Evolutionary conservation across 2,329 filamentous ascomycete species (phyloP).

Genomic region (Talaromyces sp.): DNA sequence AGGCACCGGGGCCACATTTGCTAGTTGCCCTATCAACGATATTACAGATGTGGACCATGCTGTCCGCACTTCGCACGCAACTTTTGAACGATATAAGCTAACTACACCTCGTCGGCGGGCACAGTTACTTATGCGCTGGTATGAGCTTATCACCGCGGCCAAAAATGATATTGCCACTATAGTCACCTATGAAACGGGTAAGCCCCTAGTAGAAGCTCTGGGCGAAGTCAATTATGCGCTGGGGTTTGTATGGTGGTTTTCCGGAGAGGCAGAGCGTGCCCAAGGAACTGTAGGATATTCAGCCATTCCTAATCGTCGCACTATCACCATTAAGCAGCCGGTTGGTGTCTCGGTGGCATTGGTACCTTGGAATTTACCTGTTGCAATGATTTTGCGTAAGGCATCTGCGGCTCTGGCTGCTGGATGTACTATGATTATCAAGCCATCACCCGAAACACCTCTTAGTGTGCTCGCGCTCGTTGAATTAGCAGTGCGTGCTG

Average conservation of each 20-base stretch:
- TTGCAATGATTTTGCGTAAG: slow-evolving; percentile 60
- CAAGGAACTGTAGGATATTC: slow-evolving; percentile 73
- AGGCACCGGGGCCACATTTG: slow-evolving; percentile 10
- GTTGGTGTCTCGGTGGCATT: slow-evolving; percentile 82
- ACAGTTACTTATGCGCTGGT: slow-evolving; percentile 73
- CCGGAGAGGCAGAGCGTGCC: slow-evolving; percentile 68
- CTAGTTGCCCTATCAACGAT: slow-evolving; percentile 10
- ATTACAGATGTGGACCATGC: slow-evolving; percentile 10
- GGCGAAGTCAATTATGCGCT: slow-evolving; percentile 69
- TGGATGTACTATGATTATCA: slow-evolving; percentile 35
- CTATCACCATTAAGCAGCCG: slow-evolving; percentile 78
- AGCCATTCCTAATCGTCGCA: slow-evolving; percentile 61
- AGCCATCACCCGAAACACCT: slow-evolving; percentile 33
- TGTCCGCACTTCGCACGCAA: slow-evolving; percentile 31
- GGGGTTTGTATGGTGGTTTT: slow-evolving; percentile 76
- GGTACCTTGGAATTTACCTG: slow-evolving; percentile 86
- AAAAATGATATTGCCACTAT: slow-evolving; percentile 74
- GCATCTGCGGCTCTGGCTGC: slow-evolving; percentile 33
- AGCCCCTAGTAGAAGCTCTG: slow-evolving; percentile 70
- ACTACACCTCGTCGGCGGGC: slow-evolving; percentile 71
- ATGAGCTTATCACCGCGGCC: slow-evolving; percentile 73
- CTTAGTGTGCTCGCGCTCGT: slow-evolving; percentile 28
- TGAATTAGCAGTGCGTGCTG: slow-evolving; percentile 29
- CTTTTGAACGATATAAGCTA: slow-evolving; percentile 54
- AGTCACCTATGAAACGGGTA: slow-evolving; percentile 88